Evolutionary conservation across 768 basidiomycete species (phyloP), one percentile per base, ranked within the genome.

Genomic region (Tremella mesenterica): DNA sequence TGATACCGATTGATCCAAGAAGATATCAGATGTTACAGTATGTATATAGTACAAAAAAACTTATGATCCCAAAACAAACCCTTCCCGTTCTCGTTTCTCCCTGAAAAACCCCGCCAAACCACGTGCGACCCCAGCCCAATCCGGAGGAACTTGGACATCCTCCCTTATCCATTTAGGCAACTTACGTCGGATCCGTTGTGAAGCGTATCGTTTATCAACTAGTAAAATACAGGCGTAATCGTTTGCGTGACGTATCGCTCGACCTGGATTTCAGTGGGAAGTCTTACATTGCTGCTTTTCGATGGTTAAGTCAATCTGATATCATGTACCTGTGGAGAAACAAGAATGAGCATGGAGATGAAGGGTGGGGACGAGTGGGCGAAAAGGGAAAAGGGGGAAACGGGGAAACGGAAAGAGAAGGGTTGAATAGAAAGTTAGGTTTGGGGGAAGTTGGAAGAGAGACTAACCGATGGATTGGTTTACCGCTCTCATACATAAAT

Each of bases 151-250:
- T 39, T 77, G 68, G 23, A 86, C 67, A 25, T 79, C 79, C 46
- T 79, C 75, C 9, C 82, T 84, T 49, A 96, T 89, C 93, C 93
- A 99, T 52, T 79, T 79, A 0, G 93, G 91, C n/a, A 99, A 76
- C 72, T 95, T 95, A 50, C 71, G 75, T 34, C 80, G 79, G 50
- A 95, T 86, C 1, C 81, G 76, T 2, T 79, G 62, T 0, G 81
- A 81, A 6, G 80, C 75, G 67, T 95, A 99, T 29, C 93, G 83
- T 52, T 76, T 78, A 72, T 99, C 93, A 39, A 99, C 75, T 14
- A 99, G 80, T 48, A 96, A 77, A 44, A 99, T 79, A 0, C 86
- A 82, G 2, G 92, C 89, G 85, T 92, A 99, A 68, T 99, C 93
- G 59, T 78, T 80, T 26, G 81, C 80, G 70, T 96, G 92, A 38